Evolutionary conservation across 2,329 filamentous ascomycete genomes (phyloP), one percentile per base, ranked within the genome.

Genomic region (Chaetomium globosum): DNA sequence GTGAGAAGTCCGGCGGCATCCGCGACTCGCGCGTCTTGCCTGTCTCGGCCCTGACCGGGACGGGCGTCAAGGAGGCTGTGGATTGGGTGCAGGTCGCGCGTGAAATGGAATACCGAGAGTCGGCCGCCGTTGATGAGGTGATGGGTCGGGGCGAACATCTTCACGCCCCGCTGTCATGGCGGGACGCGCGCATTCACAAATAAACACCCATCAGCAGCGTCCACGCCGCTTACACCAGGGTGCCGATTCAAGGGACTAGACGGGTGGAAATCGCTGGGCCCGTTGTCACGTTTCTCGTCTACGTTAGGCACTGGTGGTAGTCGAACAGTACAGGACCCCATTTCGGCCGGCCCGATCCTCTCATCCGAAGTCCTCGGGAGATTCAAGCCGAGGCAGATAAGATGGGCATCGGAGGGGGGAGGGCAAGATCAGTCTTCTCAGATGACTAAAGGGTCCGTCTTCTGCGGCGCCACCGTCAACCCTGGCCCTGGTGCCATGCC

Each of bases 61-160:
- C 89, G 0, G 95, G 95, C 2, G 95, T 99, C 2, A 87, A 87
- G 73, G 95, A 98, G 80, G 94, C 95, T 0, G 90, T 99, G n/a
- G 95, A 98, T 74, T 99, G 95, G 95, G 82, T 99, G 65, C 88
- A n/a, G 92, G 75, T 94, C 89, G 71, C 83, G 95, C 67, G 92
- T 98, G 31, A 93, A 92, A 77, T 98, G 95, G 92, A 98, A 98
- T 76, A 97, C 95, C 79, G 94, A 97, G 77, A 89, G 87, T 4
- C 84, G 95, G 67, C 93, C 94, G 68, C 95, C 95, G 1, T 88
- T 96, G 60, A 97, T 97, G 93, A 85, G 93, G 79, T 98, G 82
- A 85, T 66, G 43, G 8, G 16, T 4, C 6, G 1, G 30, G 21
- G 46, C 8, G 26, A 26, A 30, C 28, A n/a, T 21, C 12, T 36